Conservation (phyloP, 345 rosid genomes). For the Brassica carinata region DNA sequence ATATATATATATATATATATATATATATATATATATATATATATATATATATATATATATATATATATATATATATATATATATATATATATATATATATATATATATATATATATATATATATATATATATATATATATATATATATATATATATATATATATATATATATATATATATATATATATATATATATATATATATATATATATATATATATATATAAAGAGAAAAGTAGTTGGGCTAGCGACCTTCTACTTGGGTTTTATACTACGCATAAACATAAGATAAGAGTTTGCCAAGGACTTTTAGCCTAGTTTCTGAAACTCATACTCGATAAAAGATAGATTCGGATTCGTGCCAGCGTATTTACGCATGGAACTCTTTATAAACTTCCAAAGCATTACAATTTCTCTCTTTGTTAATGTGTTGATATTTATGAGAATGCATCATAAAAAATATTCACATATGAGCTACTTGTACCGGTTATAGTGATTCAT, state of each 20-base stretch:
- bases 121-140: no score
- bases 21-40: no score
- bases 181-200: no score
- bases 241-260: slow-evolving; percentile 19
- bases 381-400: neutral
- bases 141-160: no score
- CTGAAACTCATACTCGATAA: neutral
- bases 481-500: neutral
- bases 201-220: no score
- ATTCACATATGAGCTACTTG: neutral
- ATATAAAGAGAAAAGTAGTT: neutral
- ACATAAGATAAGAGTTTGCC: neutral
- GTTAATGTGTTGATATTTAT: neutral
- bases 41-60: no score
- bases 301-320: neutral
- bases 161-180: no score
- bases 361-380: neutral
- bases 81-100: no score
- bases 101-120: no score
- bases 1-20: no score
- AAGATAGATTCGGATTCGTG: neutral
- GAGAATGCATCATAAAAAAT: neutral
- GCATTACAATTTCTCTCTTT: no score
- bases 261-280: slow-evolving; percentile 3
- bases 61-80: no score